Base-by-base conservation (phyloP, 768 basidiomycete species). In the Basidioascus undulatus region DNA sequence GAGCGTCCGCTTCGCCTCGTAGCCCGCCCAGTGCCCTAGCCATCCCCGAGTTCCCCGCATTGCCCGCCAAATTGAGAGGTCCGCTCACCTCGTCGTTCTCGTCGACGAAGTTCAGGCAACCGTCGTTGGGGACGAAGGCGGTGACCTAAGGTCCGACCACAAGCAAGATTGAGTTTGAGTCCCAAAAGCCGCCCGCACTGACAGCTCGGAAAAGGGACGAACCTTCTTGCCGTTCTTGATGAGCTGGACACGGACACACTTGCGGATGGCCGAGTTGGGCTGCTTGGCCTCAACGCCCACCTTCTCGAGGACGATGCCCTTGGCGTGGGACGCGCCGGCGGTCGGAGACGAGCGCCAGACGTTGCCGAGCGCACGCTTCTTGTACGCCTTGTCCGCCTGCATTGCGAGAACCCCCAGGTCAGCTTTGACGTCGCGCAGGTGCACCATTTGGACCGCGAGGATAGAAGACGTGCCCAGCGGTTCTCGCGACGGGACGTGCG, bases 231-330 rank as follows among this genome's bases (percentile, higher is more conserved):
- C 92, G 67, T 98, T 98, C 73, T 98, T 98, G 63, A 98, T 96
- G 53, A 98, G 70, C 57, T 98, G 92, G 48, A 98, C 92, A 67
- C 92, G 84, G 52, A 98, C 92, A 68, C 92, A 98, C 63, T 98
- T 98, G 63, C 92, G 86, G 64, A 98, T 96, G 61, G 92, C 92
- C 59, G 92, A 98, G 72, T 98, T 98, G 65, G 92, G 92, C 64
- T 98, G 92, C 66, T 98, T 98, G 59, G 92, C 89, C 68, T 98
- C 92, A 49, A 98, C 89, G 59, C 92, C 92, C 49, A 60, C 59
- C 69, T 98, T 98, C 67, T 98, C 92, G 46, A 98, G 76, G 45
- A 98, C 92, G 58, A 98, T 98, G 51, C 92, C 92, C 69, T 98
- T 98, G 52, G 92, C 92, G 63, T 98, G 92, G 51, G 92, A 96